These are phyloP conservation scores for Phytophthora podocarpi DNA, from an alignment of 352 stramenopile species.

Conservation along the genomic window DNA sequence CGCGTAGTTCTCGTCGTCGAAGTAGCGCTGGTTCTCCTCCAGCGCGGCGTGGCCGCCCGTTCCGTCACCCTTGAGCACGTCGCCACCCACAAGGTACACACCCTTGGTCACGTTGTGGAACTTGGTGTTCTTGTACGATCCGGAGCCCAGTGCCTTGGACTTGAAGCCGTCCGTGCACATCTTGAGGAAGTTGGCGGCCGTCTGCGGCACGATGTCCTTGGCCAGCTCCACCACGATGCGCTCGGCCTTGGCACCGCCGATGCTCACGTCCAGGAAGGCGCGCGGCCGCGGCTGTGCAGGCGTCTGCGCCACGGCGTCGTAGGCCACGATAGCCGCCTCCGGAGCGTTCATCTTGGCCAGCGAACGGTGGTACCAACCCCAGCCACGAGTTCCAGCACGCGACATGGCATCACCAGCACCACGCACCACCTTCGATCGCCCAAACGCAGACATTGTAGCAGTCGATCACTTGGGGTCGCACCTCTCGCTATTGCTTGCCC, in stretches of 20 bases:
- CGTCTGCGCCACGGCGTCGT: conserved; percentile 69
- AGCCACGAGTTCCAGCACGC: conserved; percentile 70
- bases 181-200: conserved; percentile 76
- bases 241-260: conserved; percentile 74
- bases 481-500: conserved; percentile 14
- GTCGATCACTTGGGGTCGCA: conserved; percentile 1
- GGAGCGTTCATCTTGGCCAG: conserved; percentile 86
- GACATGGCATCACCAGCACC: conserved; percentile 54
- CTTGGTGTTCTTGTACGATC: conserved; percentile 85
- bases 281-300: conserved; percentile 61
- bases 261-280: conserved; percentile 85
- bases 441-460: conserved; percentile 59
- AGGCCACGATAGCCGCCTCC: conserved; percentile 51
- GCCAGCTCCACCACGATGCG: conserved; percentile 84
- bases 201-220: conserved; percentile 83
- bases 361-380: conserved; percentile 86
- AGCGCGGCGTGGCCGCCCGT: conserved; percentile 81
- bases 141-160: conserved; percentile 57
- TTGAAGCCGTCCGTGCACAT: conserved; percentile 76
- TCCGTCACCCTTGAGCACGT: conserved; percentile 76
- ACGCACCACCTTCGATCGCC: conserved; percentile 64
- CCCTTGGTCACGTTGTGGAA: conserved; percentile 89
- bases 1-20: conserved; percentile 89
- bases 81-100: conserved; percentile 73
- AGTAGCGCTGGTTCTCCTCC: conserved; percentile 70